phyloP scores from a whole-genome alignment of 2,329 filamentous ascomycete genomes.

The Periconia sp. region DNA sequence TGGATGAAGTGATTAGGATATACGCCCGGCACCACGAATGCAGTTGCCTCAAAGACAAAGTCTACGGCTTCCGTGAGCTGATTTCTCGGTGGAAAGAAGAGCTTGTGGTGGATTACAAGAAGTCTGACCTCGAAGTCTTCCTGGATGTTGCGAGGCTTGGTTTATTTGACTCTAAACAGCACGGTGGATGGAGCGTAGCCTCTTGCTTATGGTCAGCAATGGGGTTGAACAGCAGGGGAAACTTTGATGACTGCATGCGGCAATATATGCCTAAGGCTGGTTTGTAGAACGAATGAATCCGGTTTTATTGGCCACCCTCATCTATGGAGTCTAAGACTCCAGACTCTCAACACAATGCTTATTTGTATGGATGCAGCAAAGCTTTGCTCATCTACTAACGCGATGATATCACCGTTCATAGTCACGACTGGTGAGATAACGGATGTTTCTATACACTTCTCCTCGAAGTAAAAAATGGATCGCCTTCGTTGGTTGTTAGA shows the following conservation, averaged over 20 bases:
- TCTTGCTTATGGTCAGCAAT: conserved; percentile 2
- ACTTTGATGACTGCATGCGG: neutral
- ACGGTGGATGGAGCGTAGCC: neutral
- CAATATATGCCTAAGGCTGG: neutral
- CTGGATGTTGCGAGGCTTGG: neutral
- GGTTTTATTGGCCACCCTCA: neutral
- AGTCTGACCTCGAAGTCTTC: neutral
- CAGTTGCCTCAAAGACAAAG: neutral
- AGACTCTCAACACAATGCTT: neutral
- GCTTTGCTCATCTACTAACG: neutral
- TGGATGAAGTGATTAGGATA: conserved; percentile 2
- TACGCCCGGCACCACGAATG: neutral
- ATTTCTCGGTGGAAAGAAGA: neutral
- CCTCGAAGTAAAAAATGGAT: neutral
- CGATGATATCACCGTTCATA: neutral
- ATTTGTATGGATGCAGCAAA: neutral
- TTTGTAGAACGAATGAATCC: neutral
- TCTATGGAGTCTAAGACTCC: neutral
- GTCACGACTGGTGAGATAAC: neutral
- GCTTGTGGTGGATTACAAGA: neutral
- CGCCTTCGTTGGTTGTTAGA: too few relatives aligned
- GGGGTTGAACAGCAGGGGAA: neutral
- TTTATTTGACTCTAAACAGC: neutral
- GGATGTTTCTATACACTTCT: neutral
- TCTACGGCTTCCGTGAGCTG: conserved; percentile 2